Percentiles rank a stretch among this genome's conserved stretches.
These are phyloP conservation scores for Solanum boliviense DNA, from an alignment of 257 asterid genomes.

Conservation along the genomic window DNA sequence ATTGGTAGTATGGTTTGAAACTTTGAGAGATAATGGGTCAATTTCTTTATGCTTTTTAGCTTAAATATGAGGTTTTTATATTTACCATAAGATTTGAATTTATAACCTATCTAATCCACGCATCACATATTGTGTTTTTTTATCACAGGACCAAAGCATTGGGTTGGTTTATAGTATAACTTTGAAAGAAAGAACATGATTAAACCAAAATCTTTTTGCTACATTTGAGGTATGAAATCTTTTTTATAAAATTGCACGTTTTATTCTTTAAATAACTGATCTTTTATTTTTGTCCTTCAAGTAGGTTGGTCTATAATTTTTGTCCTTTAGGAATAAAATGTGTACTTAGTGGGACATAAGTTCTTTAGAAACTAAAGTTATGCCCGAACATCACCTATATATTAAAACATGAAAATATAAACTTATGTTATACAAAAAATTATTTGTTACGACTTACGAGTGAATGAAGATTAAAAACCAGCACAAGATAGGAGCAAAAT, in stretches of 20 bases:
- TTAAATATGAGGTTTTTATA: neutral
- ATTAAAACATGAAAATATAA: too few relatives aligned
- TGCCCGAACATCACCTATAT: neutral
- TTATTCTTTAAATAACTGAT: too few relatives aligned
- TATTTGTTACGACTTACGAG: too few relatives aligned
- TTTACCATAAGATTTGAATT: neutral
- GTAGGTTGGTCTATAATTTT: too few relatives aligned
- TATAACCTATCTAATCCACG: accelerated
- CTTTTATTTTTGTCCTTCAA: too few relatives aligned
- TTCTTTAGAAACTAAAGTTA: too few relatives aligned
- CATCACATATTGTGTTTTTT: neutral
- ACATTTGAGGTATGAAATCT: neutral
- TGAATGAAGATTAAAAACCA: too few relatives aligned
- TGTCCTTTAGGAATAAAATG: neutral
- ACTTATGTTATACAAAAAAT: too few relatives aligned
- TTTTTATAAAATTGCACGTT: neutral
- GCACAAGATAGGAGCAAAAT: neutral
- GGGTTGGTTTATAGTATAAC: neutral
- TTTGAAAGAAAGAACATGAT: neutral
- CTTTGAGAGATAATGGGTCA: neutral
- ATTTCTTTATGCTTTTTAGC: neutral
- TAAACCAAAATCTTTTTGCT: neutral
- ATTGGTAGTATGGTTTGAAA: too few relatives aligned
- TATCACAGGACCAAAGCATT: neutral
- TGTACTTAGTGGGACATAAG: neutral